Percentiles rank a stretch among this genome's conserved stretches.
These are phyloP conservation scores for Porphyridium purpureum DNA, from an alignment of 23 red algal genomes.

Conservation along the genomic window DNA sequence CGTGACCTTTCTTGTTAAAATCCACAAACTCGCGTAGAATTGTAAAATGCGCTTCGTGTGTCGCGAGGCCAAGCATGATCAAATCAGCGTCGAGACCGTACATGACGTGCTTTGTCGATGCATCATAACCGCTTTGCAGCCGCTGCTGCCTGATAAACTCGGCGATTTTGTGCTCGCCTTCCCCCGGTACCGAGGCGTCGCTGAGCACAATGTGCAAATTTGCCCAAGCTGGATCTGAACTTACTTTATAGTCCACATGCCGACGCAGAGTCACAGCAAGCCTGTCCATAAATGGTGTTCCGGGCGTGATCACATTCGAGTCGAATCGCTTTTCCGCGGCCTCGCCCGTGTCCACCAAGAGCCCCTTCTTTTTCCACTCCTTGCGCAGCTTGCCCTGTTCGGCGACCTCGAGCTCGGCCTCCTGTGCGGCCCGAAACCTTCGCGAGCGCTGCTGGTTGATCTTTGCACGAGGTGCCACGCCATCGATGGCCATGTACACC, in stretches of 20 bases:
- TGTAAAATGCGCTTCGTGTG: constrained; percentile 82
- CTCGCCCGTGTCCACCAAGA: too few species aligned
- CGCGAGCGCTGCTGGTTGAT: constrained; percentile 97
- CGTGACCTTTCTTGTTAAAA: constrained; percentile 11
- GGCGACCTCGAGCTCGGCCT: constrained; percentile 67
- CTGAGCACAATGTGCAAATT: constrained; percentile 49
- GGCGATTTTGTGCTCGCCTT: constrained; percentile 98
- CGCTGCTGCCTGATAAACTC: constrained; percentile 85
- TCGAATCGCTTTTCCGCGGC: constrained; percentile 50
- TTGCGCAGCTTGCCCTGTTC: constrained; percentile 27
- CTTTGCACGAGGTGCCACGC: constrained; percentile 93
- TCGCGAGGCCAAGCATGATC: constrained; percentile 96
- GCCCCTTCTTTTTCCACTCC: constrained; percentile 33
- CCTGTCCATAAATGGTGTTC: constrained; percentile 88
- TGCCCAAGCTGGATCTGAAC: constrained; percentile 15
- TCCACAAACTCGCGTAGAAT: constrained; percentile 73
- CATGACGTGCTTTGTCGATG: constrained; percentile 56
- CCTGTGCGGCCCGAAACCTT: constrained; percentile 89
- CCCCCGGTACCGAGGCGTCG: constrained; percentile 78
- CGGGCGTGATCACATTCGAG: constrained; percentile 94
- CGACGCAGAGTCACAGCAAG: constrained; percentile 33
- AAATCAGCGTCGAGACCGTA: constrained; percentile 99
- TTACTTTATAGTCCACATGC: constrained; percentile 40
- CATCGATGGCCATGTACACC: constrained; percentile 89
- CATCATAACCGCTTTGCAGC: constrained; percentile 30